Percentiles rank a stretch among this genome's conserved stretches.
phyloP scores from a whole-genome alignment of 2,329 filamentous ascomycete species.

The Neonectria ditissima region DNA sequence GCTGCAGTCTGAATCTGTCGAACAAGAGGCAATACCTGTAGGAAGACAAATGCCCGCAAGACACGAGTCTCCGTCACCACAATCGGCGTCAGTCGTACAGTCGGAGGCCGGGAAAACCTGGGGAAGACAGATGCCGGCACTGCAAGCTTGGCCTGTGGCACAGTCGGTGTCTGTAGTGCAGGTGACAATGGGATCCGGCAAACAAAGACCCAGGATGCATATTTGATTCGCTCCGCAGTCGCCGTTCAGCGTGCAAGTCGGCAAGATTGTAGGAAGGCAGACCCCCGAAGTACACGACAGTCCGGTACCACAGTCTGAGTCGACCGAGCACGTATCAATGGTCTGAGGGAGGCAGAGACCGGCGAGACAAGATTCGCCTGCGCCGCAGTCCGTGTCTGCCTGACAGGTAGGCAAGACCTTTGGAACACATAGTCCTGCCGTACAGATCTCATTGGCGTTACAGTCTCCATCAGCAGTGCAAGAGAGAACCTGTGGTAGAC shows the following conservation, averaged over 20 bases:
- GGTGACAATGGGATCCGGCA: neutral
- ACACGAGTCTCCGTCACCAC: neutral
- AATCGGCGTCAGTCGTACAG: neutral
- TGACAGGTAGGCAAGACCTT: constrained; percentile 1
- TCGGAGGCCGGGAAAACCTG: neutral
- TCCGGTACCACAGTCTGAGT: neutral
- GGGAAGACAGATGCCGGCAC: neutral
- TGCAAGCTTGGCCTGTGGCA: constrained; percentile 1
- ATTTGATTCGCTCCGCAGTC: neutral
- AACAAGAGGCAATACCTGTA: neutral
- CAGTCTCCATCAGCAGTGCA: constrained; percentile 7
- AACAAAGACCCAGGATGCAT: constrained; percentile 6
- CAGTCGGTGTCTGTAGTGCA: neutral
- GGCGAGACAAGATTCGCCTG: neutral
- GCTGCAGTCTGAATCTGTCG: neutral
- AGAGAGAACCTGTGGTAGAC: constrained; percentile 2
- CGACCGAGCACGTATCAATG: neutral
- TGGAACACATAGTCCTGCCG: constrained; percentile 6
- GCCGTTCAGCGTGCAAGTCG: neutral
- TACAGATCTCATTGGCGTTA: constrained; percentile 9
- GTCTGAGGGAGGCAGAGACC: constrained; percentile 5
- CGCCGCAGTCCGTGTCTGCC: neutral
- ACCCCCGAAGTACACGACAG: constrained; percentile 2
- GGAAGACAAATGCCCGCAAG: neutral
- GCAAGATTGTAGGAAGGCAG: neutral